Evolutionary conservation across 106 monocot species (phyloP), one percentile per base, ranked within the genome.

Genomic region (Narthecium ossifragum): DNA sequence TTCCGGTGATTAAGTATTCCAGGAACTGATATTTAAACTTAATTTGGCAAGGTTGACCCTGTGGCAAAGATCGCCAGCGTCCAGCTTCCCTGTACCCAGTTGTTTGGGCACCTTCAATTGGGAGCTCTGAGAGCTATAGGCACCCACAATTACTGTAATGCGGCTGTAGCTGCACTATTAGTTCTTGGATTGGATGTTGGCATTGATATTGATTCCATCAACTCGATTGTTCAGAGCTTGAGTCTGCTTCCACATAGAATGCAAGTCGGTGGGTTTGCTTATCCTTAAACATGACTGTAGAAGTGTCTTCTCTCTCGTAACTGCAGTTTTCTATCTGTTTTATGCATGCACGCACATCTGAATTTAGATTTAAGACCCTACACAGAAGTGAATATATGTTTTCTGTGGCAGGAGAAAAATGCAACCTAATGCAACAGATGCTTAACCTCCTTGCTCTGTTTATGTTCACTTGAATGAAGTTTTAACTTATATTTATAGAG

Each of bases 131-230:
- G 59, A 67, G 67, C 80, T 60, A 64, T 75, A 1, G 80, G 80
- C 18, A 26, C 62, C 15, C 80, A 81, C 63, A 81, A 81, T 49
- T 63, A 63, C 21, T 11, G 15, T 26, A 81, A 81, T 63, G 75
- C 75, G 31, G 71, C 75, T 29, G 63, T 72, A 22, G 70, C 75
- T 59, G 80, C 75, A 6, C 71, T 71, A 59, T 52, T 63, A 24
- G 75, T 81, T 59, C 67, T 81, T 59, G 75, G 80, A 4, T 55
- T 75, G 52, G 71, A 63, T 68, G 47, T 71, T 39, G 80, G 75
- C 2, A 51, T 59, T 26, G 53, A 59, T 46, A 31, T 26, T 31
- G 59, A 63, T 31, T 62, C 71, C 34, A 67, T 81, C 14, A 59
- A 55, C 34, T 50, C 58, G 12, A 71, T 36, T 14, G 33, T 81